These are phyloP conservation scores for Hypericum perforatum DNA, from an alignment of 345 rosid genomes.

Conservation along the genomic window DNA sequence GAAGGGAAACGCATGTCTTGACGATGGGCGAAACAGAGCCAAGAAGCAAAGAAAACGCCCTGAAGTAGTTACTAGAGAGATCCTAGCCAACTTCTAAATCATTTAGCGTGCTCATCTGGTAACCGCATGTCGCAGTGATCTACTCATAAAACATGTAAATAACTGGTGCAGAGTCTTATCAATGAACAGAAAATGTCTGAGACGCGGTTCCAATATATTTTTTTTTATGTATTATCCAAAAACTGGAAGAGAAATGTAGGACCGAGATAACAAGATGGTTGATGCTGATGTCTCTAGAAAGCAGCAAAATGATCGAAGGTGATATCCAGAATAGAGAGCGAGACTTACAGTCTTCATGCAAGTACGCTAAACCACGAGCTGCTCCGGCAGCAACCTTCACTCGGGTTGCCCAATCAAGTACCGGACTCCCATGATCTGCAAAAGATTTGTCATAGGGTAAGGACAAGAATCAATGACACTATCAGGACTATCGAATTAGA, in stretches of 20 bases:
- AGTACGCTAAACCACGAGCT: slow-evolving; percentile 95
- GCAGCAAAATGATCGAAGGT: neutral
- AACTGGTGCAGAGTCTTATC: no score
- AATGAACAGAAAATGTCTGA: neutral
- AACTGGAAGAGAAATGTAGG: no score
- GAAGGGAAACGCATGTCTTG: slow-evolving; percentile 5
- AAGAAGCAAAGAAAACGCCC: slow-evolving; percentile 1
- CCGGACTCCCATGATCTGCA: slow-evolving; percentile 62
- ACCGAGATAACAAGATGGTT: no score
- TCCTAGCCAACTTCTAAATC: no score
- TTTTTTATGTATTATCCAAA: no score
- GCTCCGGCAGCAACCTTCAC: slow-evolving; percentile 92
- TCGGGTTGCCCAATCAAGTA: slow-evolving; percentile 79
- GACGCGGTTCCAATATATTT: neutral
- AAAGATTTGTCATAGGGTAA: slow-evolving; percentile 7
- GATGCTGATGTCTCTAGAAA: no score
- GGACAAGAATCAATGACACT: neutral
- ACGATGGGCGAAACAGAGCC: neutral
- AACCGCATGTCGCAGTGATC: no score
- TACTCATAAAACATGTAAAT: no score
- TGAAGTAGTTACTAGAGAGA: neutral
- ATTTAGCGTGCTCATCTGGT: no score
- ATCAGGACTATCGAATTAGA: neutral
- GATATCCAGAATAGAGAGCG: slow-evolving; percentile 7
- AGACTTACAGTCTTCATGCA: slow-evolving; percentile 93